These are phyloP conservation scores for Rubroshorea leprosula DNA, from an alignment of 345 rosid species.

Conservation along the genomic window DNA sequence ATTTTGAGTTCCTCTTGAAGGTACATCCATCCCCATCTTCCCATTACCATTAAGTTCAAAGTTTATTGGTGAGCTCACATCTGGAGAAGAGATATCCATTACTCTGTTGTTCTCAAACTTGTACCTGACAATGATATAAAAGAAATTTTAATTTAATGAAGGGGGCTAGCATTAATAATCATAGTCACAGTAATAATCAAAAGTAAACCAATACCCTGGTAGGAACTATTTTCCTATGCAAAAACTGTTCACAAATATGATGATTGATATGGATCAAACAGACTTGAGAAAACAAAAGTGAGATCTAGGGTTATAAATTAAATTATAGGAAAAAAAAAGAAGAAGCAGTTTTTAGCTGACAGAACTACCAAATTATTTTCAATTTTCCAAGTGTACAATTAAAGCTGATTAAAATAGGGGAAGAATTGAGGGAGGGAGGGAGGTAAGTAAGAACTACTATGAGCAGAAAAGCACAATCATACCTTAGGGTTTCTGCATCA, in stretches of 20 bases:
- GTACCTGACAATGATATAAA: constrained; percentile 54
- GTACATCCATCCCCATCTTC: constrained; percentile 51
- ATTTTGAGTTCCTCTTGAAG: constrained; percentile 77
- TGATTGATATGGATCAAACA: too few relatives aligned
- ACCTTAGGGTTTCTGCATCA: constrained; percentile 87
- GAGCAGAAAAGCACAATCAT: constrained; percentile 20
- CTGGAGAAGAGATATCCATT: constrained; percentile 67
- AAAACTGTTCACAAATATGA: too few relatives aligned
- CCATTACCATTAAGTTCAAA: constrained; percentile 75
- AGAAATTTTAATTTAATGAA: not conserved
- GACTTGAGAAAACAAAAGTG: too few relatives aligned
- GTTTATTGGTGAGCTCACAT: constrained; percentile 60
- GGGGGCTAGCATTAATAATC: not conserved
- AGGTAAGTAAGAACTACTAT: not conserved
- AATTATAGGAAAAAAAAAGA: not conserved
- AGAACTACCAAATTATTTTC: too few relatives aligned
- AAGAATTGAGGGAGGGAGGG: not conserved
- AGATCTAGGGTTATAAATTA: too few relatives aligned
- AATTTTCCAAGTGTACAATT: constrained; percentile 3
- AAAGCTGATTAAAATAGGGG: constrained; percentile 2
- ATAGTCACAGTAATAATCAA: too few relatives aligned
- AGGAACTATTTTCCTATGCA: too few relatives aligned
- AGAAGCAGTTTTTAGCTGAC: too few relatives aligned
- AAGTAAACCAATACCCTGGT: too few relatives aligned
- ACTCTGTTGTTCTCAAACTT: constrained; percentile 86